Evolutionary conservation across 768 basidiomycete species (phyloP), one percentile per base, ranked within the genome.

Genomic region (Rhizopogon vesiculosus): DNA sequence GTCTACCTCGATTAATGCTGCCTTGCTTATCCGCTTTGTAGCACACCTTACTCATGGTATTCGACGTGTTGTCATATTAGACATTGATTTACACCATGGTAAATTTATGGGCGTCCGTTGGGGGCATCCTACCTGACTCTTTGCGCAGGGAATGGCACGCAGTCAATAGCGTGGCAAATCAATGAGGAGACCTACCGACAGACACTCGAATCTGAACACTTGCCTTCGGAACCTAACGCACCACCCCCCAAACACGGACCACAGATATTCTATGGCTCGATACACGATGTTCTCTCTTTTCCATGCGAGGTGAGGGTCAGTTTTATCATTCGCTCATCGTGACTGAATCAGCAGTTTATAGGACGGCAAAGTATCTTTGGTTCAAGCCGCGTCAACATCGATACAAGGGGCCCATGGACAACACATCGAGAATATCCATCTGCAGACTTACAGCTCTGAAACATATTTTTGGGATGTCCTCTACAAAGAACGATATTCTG

Each of bases 271-370:
- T 99, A 98, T 56, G 92, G 91, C 1, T 94, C 91, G 9, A 75
- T 95, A n/a, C 96, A 99, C 65, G 96, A 98, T 61, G 82, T 98
- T 43, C 76, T 94, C 13, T 90, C 93, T 12, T 97, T 85, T 65
- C 93, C 93, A 1, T 97, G 93, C 73, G 93, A 97, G 76, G 91
- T 90, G 59, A 31, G 71, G 57, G 1, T 15, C 38, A 29, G 2
- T 19, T 33, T n/a, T 54, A 15, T 13, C 3, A 51, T 38, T 33
- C 45, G 7, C 2, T 35, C 8, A 19, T 38, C 22, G 15, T 3
- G 13, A 49, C 18, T n/a, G 16, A 41, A 7, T n/a, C 7, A 41
- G n/a, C 40, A 51, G 42, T 57, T 18, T 57, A 53, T 60, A 95
- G 87, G 93, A 96, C 49, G 93, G 94, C 1, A 89, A 93, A 67